These are phyloP conservation scores for Umbelopsis sp. DNA, from an alignment of 371 early-diverging fungal species.

Conservation along the genomic window DNA sequence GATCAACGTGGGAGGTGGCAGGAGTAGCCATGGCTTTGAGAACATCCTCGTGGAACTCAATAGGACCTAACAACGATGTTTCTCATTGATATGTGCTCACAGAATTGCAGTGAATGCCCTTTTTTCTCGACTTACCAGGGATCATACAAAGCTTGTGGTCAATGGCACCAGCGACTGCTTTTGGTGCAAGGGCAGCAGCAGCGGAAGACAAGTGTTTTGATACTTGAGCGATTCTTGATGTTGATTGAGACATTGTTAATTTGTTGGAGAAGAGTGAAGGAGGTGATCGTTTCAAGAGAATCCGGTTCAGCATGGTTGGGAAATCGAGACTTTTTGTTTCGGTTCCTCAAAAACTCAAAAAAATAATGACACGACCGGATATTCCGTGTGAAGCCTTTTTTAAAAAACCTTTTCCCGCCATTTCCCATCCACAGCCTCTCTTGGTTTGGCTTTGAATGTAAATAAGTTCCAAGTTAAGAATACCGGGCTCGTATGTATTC, in stretches of 20 bases:
- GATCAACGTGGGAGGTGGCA: conserved; percentile 75
- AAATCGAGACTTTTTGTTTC: conserved; percentile 13
- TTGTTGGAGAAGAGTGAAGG: neutral
- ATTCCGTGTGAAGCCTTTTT: conserved; percentile 13
- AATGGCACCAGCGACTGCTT: neutral
- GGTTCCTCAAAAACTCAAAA: conserved; percentile 17
- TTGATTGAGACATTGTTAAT: conserved; percentile 11
- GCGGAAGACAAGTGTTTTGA: conserved; percentile 13
- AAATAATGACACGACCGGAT: neutral
- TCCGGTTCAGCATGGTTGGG: neutral
- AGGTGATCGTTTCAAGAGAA: neutral
- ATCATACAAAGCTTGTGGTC: conserved; percentile 65
- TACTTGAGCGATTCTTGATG: conserved; percentile 16
- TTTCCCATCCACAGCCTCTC: neutral
- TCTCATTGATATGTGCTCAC: conserved; percentile 1
- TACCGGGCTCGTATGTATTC: no score
- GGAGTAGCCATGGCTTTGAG: conserved; percentile 65
- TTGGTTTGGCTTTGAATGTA: neutral
- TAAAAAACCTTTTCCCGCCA: neutral
- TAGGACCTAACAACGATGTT: conserved; percentile 44
- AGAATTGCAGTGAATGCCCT: neutral
- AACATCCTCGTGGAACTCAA: conserved; percentile 64
- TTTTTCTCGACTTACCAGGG: conserved; percentile 30
- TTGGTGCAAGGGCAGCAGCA: neutral
- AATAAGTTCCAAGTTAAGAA: neutral